These are phyloP conservation scores for Sungouiozyma ichnusensis DNA, from an alignment of 805 yeast species.

Conservation along the genomic window DNA sequence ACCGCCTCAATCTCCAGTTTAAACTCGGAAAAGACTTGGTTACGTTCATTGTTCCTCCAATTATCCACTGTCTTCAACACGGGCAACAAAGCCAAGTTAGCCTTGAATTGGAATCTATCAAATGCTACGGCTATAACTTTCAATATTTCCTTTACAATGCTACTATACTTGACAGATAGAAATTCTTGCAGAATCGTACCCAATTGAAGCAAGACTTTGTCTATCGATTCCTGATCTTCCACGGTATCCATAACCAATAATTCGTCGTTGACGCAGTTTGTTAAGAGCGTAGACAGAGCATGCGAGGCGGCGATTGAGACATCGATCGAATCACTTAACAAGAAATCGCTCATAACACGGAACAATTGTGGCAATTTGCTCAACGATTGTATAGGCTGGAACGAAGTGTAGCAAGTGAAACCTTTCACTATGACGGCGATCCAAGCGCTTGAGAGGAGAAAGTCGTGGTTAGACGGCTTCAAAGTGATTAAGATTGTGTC, in stretches of 20 bases:
- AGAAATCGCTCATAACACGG: slow-evolving; percentile 48
- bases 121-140: slow-evolving; percentile 56
- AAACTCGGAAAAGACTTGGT: slow-evolving; percentile 34
- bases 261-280: slow-evolving; percentile 54
- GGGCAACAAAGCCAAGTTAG: slow-evolving; percentile 60
- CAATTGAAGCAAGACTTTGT: slow-evolving; percentile 41
- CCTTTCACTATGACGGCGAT: slow-evolving; percentile 88
- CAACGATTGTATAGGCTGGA: slow-evolving; percentile 44
- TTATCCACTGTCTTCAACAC: slow-evolving; percentile 68
- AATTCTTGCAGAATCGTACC: slow-evolving; percentile 48
- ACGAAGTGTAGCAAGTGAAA: slow-evolving; percentile 41
- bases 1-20: slow-evolving; percentile 72
- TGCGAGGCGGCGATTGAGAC: slow-evolving; percentile 73
- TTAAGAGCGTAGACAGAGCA: slow-evolving; percentile 70
- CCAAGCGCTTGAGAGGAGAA: slow-evolving; percentile 89
- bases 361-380: slow-evolving; percentile 47
- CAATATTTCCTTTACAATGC: slow-evolving; percentile 64
- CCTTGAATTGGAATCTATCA: slow-evolving; percentile 49
- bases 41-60: slow-evolving; percentile 73
- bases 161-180: slow-evolving; percentile 62
- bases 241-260: slow-evolving; percentile 35
- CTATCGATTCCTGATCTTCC: slow-evolving; percentile 47
- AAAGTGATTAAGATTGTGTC: slow-evolving; percentile 58
- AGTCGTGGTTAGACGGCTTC: slow-evolving; percentile 73
- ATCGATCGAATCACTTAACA: slow-evolving; percentile 53